These are phyloP conservation scores for Cadophora sp. DNA, from an alignment of 2,329 filamentous ascomycete species.

Conservation along the genomic window DNA sequence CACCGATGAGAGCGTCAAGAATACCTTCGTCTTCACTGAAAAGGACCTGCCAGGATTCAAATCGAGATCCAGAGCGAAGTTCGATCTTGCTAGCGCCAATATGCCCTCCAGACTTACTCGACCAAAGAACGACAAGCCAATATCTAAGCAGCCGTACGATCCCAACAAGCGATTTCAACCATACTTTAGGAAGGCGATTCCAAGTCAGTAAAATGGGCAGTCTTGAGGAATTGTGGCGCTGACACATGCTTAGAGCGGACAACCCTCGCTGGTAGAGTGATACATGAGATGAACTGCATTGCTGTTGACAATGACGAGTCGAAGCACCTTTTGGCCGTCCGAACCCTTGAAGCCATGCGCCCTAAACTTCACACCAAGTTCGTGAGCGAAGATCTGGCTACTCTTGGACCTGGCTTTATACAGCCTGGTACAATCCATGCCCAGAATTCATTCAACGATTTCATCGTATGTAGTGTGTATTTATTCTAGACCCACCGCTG, in stretches of 20 bases:
- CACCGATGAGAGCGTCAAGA: slow-evolving; percentile 70
- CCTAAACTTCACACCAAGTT: slow-evolving; percentile 61
- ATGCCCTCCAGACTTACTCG: slow-evolving; percentile 61
- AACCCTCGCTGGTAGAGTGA: slow-evolving; percentile 73
- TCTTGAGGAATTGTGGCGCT: slow-evolving; percentile 24
- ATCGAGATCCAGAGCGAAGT: slow-evolving; percentile 60
- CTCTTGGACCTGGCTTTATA: slow-evolving; percentile 52
- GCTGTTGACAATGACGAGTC: slow-evolving; percentile 77
- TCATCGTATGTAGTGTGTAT: slow-evolving; percentile 59
- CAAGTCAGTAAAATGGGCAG: slow-evolving; percentile 60
- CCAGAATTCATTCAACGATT: slow-evolving; percentile 53
- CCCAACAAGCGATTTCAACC: slow-evolving; percentile 63
- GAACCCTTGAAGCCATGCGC: slow-evolving; percentile 65
- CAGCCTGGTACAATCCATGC: slow-evolving; percentile 59
- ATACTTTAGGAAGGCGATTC: slow-evolving; percentile 74
- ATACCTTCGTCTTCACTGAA: slow-evolving; percentile 92
- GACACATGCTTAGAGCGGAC: slow-evolving; percentile 69
- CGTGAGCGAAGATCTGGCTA: slow-evolving; percentile 38
- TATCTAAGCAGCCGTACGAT: slow-evolving; percentile 49
- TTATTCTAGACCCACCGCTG: slow-evolving; percentile 14
- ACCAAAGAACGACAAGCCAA: slow-evolving; percentile 53
- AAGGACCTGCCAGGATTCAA: slow-evolving; percentile 86
- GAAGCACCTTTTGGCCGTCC: slow-evolving; percentile 62
- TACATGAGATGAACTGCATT: slow-evolving; percentile 77
- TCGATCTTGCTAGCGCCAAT: slow-evolving; percentile 62